Base-by-base conservation (phyloP, 208 protist genomes). In the Wallacemonas sp. region DNA sequence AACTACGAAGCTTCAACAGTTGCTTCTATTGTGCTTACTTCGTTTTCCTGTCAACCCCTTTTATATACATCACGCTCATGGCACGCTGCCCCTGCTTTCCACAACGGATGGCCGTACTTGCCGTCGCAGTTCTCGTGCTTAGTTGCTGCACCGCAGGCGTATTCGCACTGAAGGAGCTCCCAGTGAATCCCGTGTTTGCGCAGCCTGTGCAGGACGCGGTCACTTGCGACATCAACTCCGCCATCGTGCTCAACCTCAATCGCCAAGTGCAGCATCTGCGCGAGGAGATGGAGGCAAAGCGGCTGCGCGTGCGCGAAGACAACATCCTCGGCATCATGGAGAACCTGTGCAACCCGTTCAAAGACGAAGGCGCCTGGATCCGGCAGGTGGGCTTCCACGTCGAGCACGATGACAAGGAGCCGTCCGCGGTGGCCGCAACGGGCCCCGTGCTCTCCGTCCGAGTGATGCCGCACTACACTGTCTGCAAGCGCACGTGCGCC, bases 301-400 rank as follows among this genome's bases (percentile, higher is more conserved):
- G 76, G 20, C 76, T 91, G n/a, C 39, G 31, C 1, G 39, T 95
- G 20, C 67, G 67, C 2, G 87, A 95, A 65, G 90, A 95, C 23
- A 79, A 86, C 38, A 62, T 95, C 11, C 64, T 93, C 2, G 74
- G 68, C n/a, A 61, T 81, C 36, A 66, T 89, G 18, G 86, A 94
- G 63, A 61, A 83, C 11, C 36, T 94, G 41, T 96, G 91, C 61
- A 75, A 86, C 14, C 91, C 87, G 0, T 84, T 88, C 63, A 70
- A 70, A n/a, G 70, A 81, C 1, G 32, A 65, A 20, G 91, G 91
- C 10, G 72, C 82, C 46, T 96, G 91, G 88, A 82, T 94, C 25
- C 85, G 91, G 1, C 70, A 81, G 32, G 57, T 76, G 36, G 52
- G 33, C n/a, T 39, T 89, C 23, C n/a, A 70, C 18, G 25, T 78